Base-by-base conservation (phyloP, 108 stramenopile species). In the Fragilaria radians region DNA sequence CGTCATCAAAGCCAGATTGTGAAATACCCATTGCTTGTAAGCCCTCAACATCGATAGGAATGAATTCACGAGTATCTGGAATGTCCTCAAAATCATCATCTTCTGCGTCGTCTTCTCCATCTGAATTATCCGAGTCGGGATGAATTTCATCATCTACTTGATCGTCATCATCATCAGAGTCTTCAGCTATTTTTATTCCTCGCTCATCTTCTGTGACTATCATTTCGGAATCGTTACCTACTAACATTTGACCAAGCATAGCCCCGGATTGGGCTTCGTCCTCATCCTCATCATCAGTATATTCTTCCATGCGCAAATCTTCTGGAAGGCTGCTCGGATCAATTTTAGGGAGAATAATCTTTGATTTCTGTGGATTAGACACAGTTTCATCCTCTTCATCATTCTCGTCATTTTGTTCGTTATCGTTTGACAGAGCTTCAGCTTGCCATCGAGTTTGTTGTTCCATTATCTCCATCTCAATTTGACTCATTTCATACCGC, bases 301-400 rank as follows among this genome's bases (percentile, higher is more conserved):
- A 95, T 65, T 95, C 90, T 53, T 95, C 90, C 94, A 95, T 95
- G 25, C 94, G 66, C 19, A 95, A 66, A 59, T 95, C 94, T 1
- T 82, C 83, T 1, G 94, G 94, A 5, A 92, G 61, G 21, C 57
- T 55, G 31, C 42, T 57, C 18, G 67, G 63, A 61, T 83, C 86
- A n/a, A 81, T 71, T 33, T 65, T 61, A 4, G 78, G 71, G 18
- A 78, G 33, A 5, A 63, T 52, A 4, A 65, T 55, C 46, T 56
- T 57, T 32, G 31, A 55, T 21, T 60, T 70, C 24, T 51, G 50
- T 32, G 52, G 31, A 30, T 55, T 63, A 50, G 70, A 32, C 14
- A 54, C 53, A 2, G 5, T 22, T 19, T 67, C 54, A 0, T 48
- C 57, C 11, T 59, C 52, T 1, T 61, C 76, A 9, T 42, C 33